These are phyloP conservation scores for Mycena leptocephala DNA, from an alignment of 768 basidiomycete genomes.

Conservation along the genomic window DNA sequence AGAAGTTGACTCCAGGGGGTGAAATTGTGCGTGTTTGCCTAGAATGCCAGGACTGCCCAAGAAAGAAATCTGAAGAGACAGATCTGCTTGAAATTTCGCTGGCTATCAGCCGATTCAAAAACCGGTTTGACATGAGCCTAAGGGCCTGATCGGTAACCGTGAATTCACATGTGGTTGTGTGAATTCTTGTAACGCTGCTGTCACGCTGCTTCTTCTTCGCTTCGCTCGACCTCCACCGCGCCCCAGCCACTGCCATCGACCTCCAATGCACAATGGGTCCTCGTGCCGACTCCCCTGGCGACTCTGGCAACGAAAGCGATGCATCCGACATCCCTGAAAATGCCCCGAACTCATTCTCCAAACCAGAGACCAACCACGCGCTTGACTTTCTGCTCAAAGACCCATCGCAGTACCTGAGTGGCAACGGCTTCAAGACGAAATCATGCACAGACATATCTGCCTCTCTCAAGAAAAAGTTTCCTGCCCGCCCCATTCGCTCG, in stretches of 20 bases:
- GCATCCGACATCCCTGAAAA: background rate
- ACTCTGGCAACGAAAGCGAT: background rate
- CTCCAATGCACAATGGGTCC: background rate
- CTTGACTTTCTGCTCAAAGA: background rate
- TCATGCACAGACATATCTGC: background rate
- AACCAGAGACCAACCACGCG: background rate
- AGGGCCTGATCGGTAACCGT: too few relatives aligned
- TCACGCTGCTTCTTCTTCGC: background rate
- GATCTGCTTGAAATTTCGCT: too few relatives aligned
- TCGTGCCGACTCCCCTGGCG: background rate
- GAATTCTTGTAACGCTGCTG: slow-evolving; percentile 13
- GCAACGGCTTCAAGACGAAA: slow-evolving; percentile 8
- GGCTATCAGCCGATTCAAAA: too few relatives aligned
- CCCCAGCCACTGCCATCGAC: background rate
- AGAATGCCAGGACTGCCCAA: too few relatives aligned
- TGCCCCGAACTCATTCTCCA: background rate
- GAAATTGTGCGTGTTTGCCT: too few relatives aligned
- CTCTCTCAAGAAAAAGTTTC: background rate
- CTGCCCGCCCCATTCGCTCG: background rate
- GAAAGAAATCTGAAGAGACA: too few relatives aligned
- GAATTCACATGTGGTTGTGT: too few relatives aligned
- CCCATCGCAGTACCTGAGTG: background rate
- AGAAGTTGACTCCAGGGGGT: too few relatives aligned
- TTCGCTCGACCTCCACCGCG: background rate
- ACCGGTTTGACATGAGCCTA: too few relatives aligned